phyloP scores from a whole-genome alignment of 441 rosid genomes.

The Pelargonium fulgidum region DNA sequence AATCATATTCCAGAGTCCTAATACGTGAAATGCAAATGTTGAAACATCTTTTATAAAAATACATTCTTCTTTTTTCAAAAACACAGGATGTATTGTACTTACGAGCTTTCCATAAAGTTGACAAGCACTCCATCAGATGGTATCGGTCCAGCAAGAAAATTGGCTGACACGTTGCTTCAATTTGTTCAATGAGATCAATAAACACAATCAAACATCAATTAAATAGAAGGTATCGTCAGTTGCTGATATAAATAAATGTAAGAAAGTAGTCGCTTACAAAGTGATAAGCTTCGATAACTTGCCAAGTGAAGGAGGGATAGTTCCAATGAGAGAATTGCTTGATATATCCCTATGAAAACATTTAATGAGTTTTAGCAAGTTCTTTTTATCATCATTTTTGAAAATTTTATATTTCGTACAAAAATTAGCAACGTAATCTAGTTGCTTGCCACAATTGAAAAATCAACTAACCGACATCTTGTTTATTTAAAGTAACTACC shows the following conservation, averaged over 20 bases:
- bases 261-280: constrained; percentile 54
- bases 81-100: constrained; percentile 30
- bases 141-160: constrained; percentile 76
- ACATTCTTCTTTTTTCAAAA: background rate
- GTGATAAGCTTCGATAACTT: constrained; percentile 47
- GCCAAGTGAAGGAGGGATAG: constrained; percentile 74
- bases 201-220: constrained; percentile 8
- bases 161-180: constrained; percentile 78
- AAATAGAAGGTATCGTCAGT: constrained; percentile 7
- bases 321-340: constrained; percentile 69
- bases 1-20: background rate
- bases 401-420: too few relatives aligned
- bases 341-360: constrained; percentile 59
- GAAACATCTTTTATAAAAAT: background rate
- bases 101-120: constrained; percentile 66
- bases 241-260: constrained; percentile 12
- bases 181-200: constrained; percentile 19
- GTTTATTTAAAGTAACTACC: too few relatives aligned
- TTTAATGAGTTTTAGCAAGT: background rate
- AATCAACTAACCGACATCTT: too few relatives aligned
- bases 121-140: constrained; percentile 67
- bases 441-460: too few relatives aligned
- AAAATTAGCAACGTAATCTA: too few relatives aligned
- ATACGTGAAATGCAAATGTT: background rate
- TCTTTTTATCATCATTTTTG: too few relatives aligned